These are phyloP conservation scores for Claviceps purpurea DNA, from an alignment of 2,329 filamentous ascomycete species.

Conservation along the genomic window DNA sequence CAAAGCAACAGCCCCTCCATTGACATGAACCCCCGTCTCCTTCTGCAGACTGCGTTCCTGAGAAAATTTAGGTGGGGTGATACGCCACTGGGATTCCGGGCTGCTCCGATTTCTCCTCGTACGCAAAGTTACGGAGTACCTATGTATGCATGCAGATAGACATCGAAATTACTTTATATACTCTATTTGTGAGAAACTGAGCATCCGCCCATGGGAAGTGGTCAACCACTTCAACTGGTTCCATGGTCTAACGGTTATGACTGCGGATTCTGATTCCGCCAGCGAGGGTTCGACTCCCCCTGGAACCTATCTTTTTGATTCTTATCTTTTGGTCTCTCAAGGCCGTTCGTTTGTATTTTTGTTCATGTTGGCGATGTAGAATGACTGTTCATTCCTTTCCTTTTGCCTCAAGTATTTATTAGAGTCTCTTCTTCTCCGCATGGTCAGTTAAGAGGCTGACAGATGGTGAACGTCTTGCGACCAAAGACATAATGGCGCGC, in stretches of 20 bases:
- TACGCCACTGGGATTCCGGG: constrained; percentile 3
- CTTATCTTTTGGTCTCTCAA: constrained; percentile 2
- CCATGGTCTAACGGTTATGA: constrained; percentile 25
- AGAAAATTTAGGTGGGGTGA: constrained; percentile 24
- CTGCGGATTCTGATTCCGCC: constrained; percentile 24
- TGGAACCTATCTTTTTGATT: constrained; percentile 16
- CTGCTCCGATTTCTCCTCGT: not conserved
- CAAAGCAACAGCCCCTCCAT: not conserved
- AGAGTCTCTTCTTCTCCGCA: not conserved
- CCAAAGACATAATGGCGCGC: not conserved
- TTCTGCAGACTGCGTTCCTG: not conserved
- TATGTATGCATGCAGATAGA: no score
- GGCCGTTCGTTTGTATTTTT: not conserved
- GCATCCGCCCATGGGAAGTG: constrained; percentile 13
- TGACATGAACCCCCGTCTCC: not conserved
- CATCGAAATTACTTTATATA: no score
- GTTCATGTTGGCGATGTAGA: no score
- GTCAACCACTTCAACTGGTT: constrained; percentile 16
- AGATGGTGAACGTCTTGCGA: no score
- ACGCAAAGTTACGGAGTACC: no score
- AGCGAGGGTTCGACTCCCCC: constrained; percentile 25
- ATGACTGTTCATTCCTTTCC: no score
- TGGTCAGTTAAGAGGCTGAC: no score
- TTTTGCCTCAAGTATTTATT: no score
- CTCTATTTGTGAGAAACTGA: rapidly evolving